phyloP scores from a whole-genome alignment of 176 grass and related monocot genomes.

The Coix lacrymajobi region DNA sequence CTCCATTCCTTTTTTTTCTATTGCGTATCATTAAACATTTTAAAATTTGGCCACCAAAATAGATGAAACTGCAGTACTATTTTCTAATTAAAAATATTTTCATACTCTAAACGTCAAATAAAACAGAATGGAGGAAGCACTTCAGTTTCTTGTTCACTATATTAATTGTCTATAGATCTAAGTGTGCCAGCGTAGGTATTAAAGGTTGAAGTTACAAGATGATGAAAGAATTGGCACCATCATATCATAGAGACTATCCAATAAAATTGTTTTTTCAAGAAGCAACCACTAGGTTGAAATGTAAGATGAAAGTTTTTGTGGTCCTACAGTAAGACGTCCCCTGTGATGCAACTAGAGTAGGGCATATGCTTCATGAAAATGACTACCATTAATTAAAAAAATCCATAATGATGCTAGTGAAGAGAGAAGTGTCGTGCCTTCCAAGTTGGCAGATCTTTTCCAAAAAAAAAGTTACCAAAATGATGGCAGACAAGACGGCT shows the following conservation, averaged over 20 bases:
- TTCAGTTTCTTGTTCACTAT: not conserved
- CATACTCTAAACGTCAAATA: not conserved
- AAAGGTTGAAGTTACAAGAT: conserved; percentile 4
- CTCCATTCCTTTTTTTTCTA: not conserved
- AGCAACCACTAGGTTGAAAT: conserved; percentile 25
- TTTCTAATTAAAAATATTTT: not conserved
- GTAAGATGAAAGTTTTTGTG: not conserved
- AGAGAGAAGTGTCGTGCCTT: not conserved
- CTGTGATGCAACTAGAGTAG: not conserved
- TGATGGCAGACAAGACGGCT: conserved; percentile 14
- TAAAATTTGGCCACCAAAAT: not conserved
- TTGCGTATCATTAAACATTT: not conserved
- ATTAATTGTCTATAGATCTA: not conserved
- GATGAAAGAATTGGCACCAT: not conserved
- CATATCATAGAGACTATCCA: not conserved
- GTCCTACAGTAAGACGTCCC: not conserved
- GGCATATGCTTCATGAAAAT: conserved; percentile 8
- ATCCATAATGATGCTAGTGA: not conserved
- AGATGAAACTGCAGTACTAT: not conserved
- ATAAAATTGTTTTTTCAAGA: conserved; percentile 19
- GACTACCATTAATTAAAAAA: conserved; percentile 10
- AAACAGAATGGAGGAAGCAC: not conserved
- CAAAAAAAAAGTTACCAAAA: not conserved
- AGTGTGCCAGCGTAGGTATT: not conserved
- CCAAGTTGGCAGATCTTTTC: conserved; percentile 7